Conservation (phyloP, 202 grass and related monocot genomes). For the Brachypodium distachyon region DNA sequence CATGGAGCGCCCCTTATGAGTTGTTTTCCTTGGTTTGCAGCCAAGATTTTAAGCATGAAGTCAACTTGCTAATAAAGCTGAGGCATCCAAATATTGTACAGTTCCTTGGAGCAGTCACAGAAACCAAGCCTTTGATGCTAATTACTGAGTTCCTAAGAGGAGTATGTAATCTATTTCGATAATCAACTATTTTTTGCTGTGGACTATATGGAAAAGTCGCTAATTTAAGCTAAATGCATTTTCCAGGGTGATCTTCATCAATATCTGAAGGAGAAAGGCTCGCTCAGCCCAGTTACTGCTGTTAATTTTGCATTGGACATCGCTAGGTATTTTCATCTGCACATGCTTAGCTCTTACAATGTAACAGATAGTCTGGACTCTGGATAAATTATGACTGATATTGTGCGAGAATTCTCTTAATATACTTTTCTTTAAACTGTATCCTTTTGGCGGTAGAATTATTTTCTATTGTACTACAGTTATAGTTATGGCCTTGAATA, state of each 20-base stretch:
- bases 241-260: constrained; percentile 98
- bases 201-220: background rate
- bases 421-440: background rate
- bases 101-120: constrained; percentile 98
- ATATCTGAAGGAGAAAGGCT: constrained; percentile 88
- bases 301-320: constrained; percentile 94
- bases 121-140: constrained; percentile 96
- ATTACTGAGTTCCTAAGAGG: constrained; percentile 88
- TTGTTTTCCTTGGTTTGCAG: constrained; percentile 36
- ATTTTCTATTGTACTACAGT: background rate
- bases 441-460: background rate
- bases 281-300: constrained; percentile 55
- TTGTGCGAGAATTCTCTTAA: background rate
- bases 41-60: constrained; percentile 99
- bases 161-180: constrained; percentile 40
- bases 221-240: constrained; percentile 15
- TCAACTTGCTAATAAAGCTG: constrained; percentile 94
- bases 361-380: background rate
- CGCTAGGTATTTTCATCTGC: constrained; percentile 60
- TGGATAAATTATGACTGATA: constrained; percentile 16
- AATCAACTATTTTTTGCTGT: background rate
- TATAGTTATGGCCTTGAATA: background rate
- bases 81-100: constrained; percentile 99
- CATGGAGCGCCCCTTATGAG: background rate
- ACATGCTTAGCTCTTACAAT: background rate